Evolutionary conservation across 1,284 basidiomycete species (phyloP), one percentile per base, ranked within the genome.

Genomic region (Rugiboletus extremiorientalis): DNA sequence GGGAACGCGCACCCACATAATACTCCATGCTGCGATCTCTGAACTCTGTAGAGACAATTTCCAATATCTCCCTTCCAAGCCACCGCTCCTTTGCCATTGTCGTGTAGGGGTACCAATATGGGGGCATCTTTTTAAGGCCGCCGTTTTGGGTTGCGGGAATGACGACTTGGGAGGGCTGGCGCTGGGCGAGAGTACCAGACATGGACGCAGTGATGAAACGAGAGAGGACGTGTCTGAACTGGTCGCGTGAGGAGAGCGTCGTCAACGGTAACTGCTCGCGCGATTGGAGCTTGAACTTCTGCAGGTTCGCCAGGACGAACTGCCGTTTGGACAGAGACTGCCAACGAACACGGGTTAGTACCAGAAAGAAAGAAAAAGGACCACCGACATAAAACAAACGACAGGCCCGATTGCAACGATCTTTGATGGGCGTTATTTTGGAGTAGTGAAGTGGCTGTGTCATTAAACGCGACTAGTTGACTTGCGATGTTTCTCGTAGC

Each of bases 51-150:
- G 89, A 92, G 27, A 95, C 86, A 42, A 94, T 85, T 72, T 94
- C 92, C 30, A 94, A 74, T 36, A 96, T 81, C 69, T 94, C 91
- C 30, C 94, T 79, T 22, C 90, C 87, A 48, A 92, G 80, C 92
- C 92, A 98, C 31, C 96, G 82, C 60, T 88, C 84, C 75, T 98
- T 98, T 27, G 94, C 92, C 83, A 91, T 96, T 1, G 94, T 97
- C 23, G 86, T 89, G 72, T 94, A 91, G 4, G 89, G 86, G 66
- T 89, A 88, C 89, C 89, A 92, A 67, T 92, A 92, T 0, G 89
- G 85, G 23, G 84, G 72, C 48, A 89, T 82, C 69, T 89, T 88
- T 70, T 86, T 88, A 54, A 92, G 74, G 6, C 87, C 86, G 20
- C 64, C 65, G 33, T 56, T 49, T 22, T 33, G 49, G 31, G 58